Conservation (phyloP, 352 stramenopile genomes). For the Phytophthora sansomeana region DNA sequence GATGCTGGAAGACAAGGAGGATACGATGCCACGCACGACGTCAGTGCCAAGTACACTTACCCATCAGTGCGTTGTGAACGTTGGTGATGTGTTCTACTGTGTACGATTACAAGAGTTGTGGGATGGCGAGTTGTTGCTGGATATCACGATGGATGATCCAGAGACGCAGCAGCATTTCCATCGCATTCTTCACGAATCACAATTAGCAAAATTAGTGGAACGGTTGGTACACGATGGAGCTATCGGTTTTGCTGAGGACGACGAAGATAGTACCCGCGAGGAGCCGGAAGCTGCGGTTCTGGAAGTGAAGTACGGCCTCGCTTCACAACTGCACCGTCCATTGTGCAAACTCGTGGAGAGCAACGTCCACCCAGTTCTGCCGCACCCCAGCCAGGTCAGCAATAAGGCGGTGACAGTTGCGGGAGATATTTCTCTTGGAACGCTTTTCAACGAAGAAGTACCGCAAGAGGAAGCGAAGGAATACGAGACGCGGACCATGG, state of each 20-base stretch:
- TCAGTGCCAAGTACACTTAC: constrained; percentile 47
- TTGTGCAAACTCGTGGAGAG: constrained; percentile 36
- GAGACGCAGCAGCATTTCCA: constrained; percentile 50
- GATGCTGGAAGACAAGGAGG: neutral
- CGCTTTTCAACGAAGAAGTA: constrained; percentile 23
- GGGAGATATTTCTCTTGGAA: constrained; percentile 24
- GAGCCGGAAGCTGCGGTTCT: constrained; percentile 21
- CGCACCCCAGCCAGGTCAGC: constrained; percentile 21
- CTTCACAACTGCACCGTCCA: constrained; percentile 24
- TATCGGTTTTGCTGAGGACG: constrained; percentile 18
- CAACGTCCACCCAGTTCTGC: constrained; percentile 28
- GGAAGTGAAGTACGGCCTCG: constrained; percentile 34
- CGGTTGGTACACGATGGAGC: constrained; percentile 35
- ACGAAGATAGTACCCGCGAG: constrained; percentile 5
- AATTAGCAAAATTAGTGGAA: constrained; percentile 44
- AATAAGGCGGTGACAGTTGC: constrained; percentile 13
- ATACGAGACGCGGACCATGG: constrained; percentile 11
- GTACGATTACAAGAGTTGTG: constrained; percentile 67
- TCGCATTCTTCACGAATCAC: constrained; percentile 35
- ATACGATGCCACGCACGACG: neutral
- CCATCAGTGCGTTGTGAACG: constrained; percentile 59
- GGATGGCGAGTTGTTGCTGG: constrained; percentile 69
- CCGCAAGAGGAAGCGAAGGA: neutral
- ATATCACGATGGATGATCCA: constrained; percentile 64
- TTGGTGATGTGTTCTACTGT: constrained; percentile 61